These are phyloP conservation scores for Xylaria sp. DNA, from an alignment of 2,329 filamentous ascomycete species.

Conservation along the genomic window DNA sequence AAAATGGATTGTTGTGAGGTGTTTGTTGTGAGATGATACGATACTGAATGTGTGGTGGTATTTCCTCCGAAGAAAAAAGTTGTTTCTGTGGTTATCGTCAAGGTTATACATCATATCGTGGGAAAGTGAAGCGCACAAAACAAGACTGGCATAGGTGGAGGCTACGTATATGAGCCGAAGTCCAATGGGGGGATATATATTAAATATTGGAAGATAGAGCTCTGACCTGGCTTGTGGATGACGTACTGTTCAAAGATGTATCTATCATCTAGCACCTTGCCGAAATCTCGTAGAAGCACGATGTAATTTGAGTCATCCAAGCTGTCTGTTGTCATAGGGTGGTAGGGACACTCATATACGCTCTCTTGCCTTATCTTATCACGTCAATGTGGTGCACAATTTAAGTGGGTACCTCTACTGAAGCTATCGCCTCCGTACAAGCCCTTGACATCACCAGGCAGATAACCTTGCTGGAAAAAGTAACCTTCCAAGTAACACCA, in stretches of 20 bases:
- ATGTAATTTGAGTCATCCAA: neutral
- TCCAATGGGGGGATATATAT: slow-evolving; percentile 37
- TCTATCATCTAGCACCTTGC: slow-evolving; percentile 36
- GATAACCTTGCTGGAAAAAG: slow-evolving; percentile 2
- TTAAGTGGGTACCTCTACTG: slow-evolving; percentile 27
- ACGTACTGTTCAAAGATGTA: slow-evolving; percentile 36
- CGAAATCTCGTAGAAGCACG: slow-evolving; percentile 9
- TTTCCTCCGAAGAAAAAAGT: slow-evolving; percentile 27
- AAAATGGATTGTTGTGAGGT: slow-evolving; percentile 5
- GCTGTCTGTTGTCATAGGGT: neutral
- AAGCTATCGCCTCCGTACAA: neutral
- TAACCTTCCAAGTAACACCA: neutral
- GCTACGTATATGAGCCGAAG: slow-evolving; percentile 13
- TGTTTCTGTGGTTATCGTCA: slow-evolving; percentile 13
- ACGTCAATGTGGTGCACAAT: slow-evolving; percentile 3
- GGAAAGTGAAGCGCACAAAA: slow-evolving; percentile 25
- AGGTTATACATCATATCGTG: slow-evolving; percentile 33
- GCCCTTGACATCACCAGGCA: slow-evolving; percentile 32
- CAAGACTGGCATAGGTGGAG: slow-evolving; percentile 26
- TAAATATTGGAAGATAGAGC: slow-evolving; percentile 37
- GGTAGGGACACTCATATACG: neutral
- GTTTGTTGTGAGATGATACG: slow-evolving; percentile 12
- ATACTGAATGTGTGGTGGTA: slow-evolving; percentile 22
- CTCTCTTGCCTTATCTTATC: slow-evolving; percentile 39
- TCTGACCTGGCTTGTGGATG: slow-evolving; percentile 32